Percentiles rank a stretch among this genome's conserved stretches.
These are phyloP conservation scores for Rubroshorea leprosula DNA, from an alignment of 345 rosid species.

Conservation along the genomic window DNA sequence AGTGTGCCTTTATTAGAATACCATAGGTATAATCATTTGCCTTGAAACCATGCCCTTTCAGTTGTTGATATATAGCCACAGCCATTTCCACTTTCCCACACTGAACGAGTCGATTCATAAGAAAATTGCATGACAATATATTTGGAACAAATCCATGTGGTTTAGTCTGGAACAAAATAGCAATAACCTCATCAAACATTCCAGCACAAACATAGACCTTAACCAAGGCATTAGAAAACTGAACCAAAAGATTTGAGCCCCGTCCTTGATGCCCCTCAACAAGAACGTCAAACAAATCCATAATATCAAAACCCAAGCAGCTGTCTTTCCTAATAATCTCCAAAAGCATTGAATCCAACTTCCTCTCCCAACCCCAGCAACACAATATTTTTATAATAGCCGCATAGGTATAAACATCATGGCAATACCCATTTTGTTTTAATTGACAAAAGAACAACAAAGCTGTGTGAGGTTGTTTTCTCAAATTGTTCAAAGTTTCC, in stretches of 20 bases:
- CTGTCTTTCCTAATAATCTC: slow-evolving; percentile 35
- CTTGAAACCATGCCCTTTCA: slow-evolving; percentile 39
- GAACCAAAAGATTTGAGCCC: slow-evolving; percentile 19
- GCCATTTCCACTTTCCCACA: slow-evolving; percentile 36
- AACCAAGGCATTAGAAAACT: slow-evolving; percentile 40
- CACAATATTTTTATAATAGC: slow-evolving; percentile 38
- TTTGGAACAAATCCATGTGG: slow-evolving; percentile 28
- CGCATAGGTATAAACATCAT: slow-evolving; percentile 40
- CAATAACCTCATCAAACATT: slow-evolving; percentile 56
- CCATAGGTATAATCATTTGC: slow-evolving; percentile 50
- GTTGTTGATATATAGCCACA: slow-evolving; percentile 40
- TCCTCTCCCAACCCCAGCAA: slow-evolving; percentile 33
- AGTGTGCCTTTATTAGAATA: slow-evolving; percentile 58
- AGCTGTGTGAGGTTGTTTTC: slow-evolving; percentile 43
- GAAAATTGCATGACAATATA: slow-evolving; percentile 49
- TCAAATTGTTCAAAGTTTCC: slow-evolving; percentile 26
- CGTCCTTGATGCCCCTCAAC: slow-evolving; percentile 21
- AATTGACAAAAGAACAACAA: slow-evolving; percentile 37
- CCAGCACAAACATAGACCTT: slow-evolving; percentile 41
- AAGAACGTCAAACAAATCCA: slow-evolving; percentile 38
- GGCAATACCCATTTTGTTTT: slow-evolving; percentile 29
- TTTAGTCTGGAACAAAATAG: slow-evolving; percentile 34
- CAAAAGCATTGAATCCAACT: slow-evolving; percentile 36
- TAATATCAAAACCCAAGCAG: slow-evolving; percentile 27
- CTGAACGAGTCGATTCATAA: slow-evolving; percentile 47